phyloP scores from a whole-genome alignment of 257 asterid species.

The Apocynum venetum region DNA sequence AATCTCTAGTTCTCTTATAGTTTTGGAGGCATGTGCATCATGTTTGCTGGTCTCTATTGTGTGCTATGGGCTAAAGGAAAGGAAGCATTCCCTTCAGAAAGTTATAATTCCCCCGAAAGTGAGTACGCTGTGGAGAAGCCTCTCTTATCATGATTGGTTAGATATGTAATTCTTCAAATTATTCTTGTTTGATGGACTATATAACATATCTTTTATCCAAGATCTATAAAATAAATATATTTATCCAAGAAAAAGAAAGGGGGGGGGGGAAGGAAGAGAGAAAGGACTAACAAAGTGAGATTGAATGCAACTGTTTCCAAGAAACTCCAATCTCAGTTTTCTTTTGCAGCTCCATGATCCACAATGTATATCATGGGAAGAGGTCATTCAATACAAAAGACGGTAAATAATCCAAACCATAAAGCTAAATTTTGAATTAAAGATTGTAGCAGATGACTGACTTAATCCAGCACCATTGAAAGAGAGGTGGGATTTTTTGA shows the following conservation, averaged over 20 bases:
- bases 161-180: background rate
- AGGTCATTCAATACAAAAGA: conserved; percentile 2
- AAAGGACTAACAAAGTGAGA: background rate
- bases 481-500: background rate
- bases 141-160: conserved; percentile 44
- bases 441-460: background rate
- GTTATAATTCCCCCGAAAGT: conserved; percentile 21
- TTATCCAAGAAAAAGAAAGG: background rate
- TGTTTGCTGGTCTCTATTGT: conserved; percentile 77
- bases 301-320: background rate
- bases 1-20: conserved; percentile 25
- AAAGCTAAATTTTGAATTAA: background rate
- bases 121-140: conserved; percentile 71
- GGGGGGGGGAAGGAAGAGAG: background rate
- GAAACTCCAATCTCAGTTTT: conserved; percentile 5
- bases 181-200: background rate
- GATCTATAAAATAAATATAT: background rate
- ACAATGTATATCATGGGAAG: background rate
- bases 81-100: conserved; percentile 31
- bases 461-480: background rate
- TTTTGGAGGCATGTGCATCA: conserved; percentile 72
- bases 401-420: background rate
- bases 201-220: background rate
- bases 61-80: conserved; percentile 90
- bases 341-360: conserved; percentile 25